These are phyloP conservation scores for Colletotrichum godetiae DNA, from an alignment of 2,329 filamentous ascomycete genomes.

Conservation along the genomic window DNA sequence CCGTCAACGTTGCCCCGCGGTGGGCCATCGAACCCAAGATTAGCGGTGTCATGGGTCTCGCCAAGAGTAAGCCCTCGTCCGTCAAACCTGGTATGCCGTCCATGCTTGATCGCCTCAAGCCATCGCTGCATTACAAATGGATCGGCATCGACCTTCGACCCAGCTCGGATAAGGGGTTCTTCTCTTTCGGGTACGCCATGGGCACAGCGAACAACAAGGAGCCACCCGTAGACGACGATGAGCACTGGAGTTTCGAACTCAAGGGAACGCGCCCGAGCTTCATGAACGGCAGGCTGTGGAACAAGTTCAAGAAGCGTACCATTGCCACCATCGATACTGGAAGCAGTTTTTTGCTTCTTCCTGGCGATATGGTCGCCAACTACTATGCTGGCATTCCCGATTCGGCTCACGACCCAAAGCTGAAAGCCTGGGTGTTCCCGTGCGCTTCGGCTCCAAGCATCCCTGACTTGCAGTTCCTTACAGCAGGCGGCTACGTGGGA, in stretches of 20 bases:
- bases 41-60: conserved; percentile 65
- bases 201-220: conserved; percentile 28
- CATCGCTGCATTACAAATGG: conserved; percentile 52
- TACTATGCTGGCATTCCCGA: conserved; percentile 70
- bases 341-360: conserved; percentile 73
- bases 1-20: conserved; percentile 53
- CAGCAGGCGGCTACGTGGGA: conserved; percentile 60
- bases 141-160: conserved; percentile 60
- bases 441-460: conserved; percentile 64
- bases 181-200: conserved; percentile 55
- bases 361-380: conserved; percentile 62
- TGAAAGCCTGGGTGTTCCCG: conserved; percentile 67
- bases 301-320: conserved; percentile 50
- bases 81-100: conserved; percentile 55
- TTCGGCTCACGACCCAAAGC: conserved; percentile 58
- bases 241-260: conserved; percentile 62
- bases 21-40: conserved; percentile 55
- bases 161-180: conserved; percentile 43
- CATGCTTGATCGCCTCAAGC: conserved; percentile 57
- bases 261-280: conserved; percentile 53
- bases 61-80: conserved; percentile 57
- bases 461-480: conserved; percentile 67
- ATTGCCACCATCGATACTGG: conserved; percentile 75
- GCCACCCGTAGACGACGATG: conserved; percentile 30
- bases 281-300: conserved; percentile 44